Evolutionary conservation across 1,284 basidiomycete species (phyloP), one percentile per base, ranked within the genome.

Genomic region (Lignosus rhinocerotis): DNA sequence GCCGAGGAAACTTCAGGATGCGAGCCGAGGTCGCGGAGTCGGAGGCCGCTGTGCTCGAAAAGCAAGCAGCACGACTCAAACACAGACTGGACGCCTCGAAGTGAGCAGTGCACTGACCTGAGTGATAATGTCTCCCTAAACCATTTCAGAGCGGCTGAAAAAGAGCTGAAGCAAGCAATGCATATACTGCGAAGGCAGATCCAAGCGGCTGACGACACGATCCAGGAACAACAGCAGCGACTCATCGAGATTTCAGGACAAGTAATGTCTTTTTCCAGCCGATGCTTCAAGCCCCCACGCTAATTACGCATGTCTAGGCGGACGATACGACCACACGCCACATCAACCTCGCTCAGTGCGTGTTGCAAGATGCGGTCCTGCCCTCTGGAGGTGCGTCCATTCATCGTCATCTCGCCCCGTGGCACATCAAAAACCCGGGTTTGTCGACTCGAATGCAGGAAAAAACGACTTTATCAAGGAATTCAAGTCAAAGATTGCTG

Each of bases 41-140:
- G 1, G 67, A 71, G 49, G 50, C 67, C 0, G 61, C 60, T 12
- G 21, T 66, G 3, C 56, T 70, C 0, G 65, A 71, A 34, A n/a
- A 33, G 3, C 61, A 68, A 17, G 46, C 60, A 1, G 32, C 36
- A 5, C 55, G 53, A 21, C 48, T 69, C 12, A 65, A 58, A 30
- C 56, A 55, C 47, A 65, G 69, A 10, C 17, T 66, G 14, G 36
- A 55, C 6, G 38, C 55, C 0, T 59, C 66, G 8, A 70, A 68
- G 70, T 70, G 48, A 31, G 66, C 51, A 2, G 1, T 8, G 38
- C 36, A 1, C 2, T 30, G 21, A 6, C 21, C 7, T 7, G 10
- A 14, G 14, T 5, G 30, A 2, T 6, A 10, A 2, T 42, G 17
- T 3, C 17, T 11, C 3, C 48, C 17, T 42, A n/a, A 49, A n/a